Evolutionary conservation across 163 green algal genomes (phyloP).

Genomic region (Smithsoniella earleae): DNA sequence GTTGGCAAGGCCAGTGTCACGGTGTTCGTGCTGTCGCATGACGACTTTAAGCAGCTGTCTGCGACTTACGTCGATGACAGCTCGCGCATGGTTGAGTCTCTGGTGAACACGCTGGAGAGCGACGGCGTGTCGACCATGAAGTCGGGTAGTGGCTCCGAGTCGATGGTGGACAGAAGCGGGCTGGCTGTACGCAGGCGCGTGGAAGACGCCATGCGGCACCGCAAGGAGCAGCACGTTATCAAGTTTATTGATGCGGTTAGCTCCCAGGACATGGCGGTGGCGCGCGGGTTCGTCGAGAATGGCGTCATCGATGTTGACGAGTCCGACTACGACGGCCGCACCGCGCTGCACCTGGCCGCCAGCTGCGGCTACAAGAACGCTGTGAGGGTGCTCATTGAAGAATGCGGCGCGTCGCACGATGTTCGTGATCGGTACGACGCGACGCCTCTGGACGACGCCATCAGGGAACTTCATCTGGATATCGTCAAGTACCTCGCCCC

Average conservation of each 20-base stretch:
- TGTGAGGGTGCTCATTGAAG: conserved; percentile 38
- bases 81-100: not conserved
- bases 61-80: conserved; percentile 11
- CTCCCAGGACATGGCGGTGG: not conserved
- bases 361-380: conserved; percentile 38
- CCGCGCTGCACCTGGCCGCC: conserved; percentile 40
- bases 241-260: conserved; percentile 10
- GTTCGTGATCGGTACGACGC: conserved; percentile 37
- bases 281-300: not conserved
- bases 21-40: conserved; percentile 14
- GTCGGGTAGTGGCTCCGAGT: not conserved
- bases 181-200: not conserved
- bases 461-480: conserved; percentile 38
- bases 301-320: conserved; percentile 34
- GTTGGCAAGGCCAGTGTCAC: not conserved
- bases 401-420: conserved; percentile 38
- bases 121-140: not conserved
- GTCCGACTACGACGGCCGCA: conserved; percentile 37
- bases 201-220: not conserved
- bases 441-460: conserved; percentile 43
- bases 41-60: conserved; percentile 2
- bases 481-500: not conserved
- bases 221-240: not conserved
- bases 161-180: not conserved
- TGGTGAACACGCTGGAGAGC: not conserved